phyloP scores from a whole-genome alignment of 306 rosid species.

The Casuarina glauca region DNA sequence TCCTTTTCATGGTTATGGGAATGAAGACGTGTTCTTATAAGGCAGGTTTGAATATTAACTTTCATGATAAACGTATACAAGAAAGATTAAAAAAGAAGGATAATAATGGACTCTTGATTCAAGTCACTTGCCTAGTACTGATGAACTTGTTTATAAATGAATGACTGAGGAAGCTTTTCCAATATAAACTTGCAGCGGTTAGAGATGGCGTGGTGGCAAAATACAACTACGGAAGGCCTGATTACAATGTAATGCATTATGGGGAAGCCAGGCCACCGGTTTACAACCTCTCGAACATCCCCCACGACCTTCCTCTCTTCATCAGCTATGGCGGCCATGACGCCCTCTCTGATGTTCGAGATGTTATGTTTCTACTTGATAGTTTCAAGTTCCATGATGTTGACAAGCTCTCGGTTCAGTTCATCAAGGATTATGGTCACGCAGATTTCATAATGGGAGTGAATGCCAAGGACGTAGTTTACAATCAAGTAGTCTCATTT shows the following conservation, averaged over 20 bases:
- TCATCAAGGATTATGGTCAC: conserved; percentile 67
- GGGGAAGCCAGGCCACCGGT: conserved; percentile 59
- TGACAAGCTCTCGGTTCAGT: conserved; percentile 59
- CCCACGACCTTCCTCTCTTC: conserved; percentile 70
- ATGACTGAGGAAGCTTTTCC: neutral
- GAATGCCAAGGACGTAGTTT: conserved; percentile 72
- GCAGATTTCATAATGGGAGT: conserved; percentile 72
- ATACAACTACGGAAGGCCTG: conserved; percentile 51
- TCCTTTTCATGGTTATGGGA: no score
- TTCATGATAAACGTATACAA: no score
- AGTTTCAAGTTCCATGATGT: conserved; percentile 55
- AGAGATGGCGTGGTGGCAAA: conserved; percentile 59
- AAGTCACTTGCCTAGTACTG: no score
- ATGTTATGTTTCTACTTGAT: conserved; percentile 62
- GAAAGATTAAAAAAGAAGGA: no score
- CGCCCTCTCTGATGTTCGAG: conserved; percentile 67
- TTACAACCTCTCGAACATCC: conserved; percentile 81
- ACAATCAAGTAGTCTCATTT: conserved; percentile 52
- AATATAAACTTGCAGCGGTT: conserved; percentile 46
- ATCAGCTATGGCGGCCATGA: conserved; percentile 84
- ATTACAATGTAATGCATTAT: conserved; percentile 55
- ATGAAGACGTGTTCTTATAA: no score
- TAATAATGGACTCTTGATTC: no score
- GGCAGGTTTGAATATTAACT: no score
- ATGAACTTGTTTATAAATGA: neutral